Evolutionary conservation across 139 green algal genomes (phyloP).

Genomic region (Chlamydomonas incerta): DNA sequence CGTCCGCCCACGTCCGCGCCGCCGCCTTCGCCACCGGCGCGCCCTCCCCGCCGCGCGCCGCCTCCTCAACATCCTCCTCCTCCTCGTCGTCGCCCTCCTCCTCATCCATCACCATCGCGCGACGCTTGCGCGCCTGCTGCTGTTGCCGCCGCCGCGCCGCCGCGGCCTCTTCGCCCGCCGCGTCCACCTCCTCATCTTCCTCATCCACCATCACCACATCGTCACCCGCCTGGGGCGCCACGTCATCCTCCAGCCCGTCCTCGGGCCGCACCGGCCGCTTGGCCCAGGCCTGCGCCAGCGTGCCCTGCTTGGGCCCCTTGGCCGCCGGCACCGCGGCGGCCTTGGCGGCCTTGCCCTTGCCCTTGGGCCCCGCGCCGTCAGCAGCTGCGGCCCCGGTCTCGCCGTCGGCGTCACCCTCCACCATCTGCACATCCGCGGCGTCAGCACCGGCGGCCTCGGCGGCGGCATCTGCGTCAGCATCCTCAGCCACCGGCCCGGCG

Average conservation of each 20-base stretch:
- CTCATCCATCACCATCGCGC: slow-evolving; percentile 3
- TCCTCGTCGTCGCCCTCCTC: neutral
- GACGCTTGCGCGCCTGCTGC: neutral
- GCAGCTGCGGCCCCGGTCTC: neutral
- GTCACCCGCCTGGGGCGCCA: neutral
- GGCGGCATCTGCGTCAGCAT: neutral
- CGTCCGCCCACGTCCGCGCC: no score
- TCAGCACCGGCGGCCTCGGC: neutral
- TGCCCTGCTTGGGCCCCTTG: neutral
- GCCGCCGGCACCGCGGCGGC: neutral
- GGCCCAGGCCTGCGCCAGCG: slow-evolving; percentile 10
- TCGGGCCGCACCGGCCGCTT: neutral
- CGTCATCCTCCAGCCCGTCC: neutral
- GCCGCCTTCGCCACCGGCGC: no score
- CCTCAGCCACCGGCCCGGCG: neutral
- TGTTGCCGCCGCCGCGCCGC: neutral
- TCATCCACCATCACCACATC: neutral
- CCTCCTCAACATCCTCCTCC: neutral
- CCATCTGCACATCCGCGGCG: slow-evolving; percentile 6
- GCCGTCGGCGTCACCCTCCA: neutral
- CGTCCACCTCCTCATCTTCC: neutral
- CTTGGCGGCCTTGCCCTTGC: neutral
- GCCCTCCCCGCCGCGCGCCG: no score
- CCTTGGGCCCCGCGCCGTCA: neutral
- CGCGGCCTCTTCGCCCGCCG: neutral